phyloP scores from a whole-genome alignment of 805 yeast species.

The Cyberlindnera xishuangbannaensis region DNA sequence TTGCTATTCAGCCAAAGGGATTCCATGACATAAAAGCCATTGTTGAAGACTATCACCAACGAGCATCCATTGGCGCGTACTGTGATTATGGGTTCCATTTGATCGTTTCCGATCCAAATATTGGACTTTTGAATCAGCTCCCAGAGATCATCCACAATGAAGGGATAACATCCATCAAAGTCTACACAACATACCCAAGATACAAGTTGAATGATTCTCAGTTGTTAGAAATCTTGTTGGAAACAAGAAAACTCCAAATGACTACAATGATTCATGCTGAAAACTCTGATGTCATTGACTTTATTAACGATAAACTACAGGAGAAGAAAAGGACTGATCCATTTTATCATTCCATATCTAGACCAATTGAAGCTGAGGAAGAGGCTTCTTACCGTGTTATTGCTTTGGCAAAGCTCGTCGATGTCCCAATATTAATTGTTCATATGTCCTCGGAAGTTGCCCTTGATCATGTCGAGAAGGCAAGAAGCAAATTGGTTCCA shows the following conservation, averaged over 20 bases:
- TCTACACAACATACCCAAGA: constrained; percentile 42
- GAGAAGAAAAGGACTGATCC: constrained; percentile 35
- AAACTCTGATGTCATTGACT: constrained; percentile 40
- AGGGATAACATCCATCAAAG: constrained; percentile 21
- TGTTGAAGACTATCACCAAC: constrained; percentile 27
- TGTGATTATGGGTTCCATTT: constrained; percentile 47
- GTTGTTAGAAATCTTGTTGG: constrained; percentile 32
- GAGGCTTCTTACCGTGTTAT: constrained; percentile 47
- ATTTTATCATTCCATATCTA: constrained; percentile 38
- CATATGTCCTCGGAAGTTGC: constrained; percentile 43
- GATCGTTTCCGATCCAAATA: constrained; percentile 33
- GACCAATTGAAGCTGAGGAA: constrained; percentile 41
- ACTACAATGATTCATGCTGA: constrained; percentile 51
- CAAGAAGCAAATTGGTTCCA: constrained; percentile 37
- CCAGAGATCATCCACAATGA: constrained; percentile 28
- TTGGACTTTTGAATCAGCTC: constrained; percentile 28
- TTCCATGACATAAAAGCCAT: constrained; percentile 26
- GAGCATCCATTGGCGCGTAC: constrained; percentile 29
- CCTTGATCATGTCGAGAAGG: constrained; percentile 34
- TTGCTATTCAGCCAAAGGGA: constrained; percentile 38
- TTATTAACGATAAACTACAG: constrained; percentile 35
- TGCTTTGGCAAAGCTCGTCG: constrained; percentile 36
- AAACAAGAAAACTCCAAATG: constrained; percentile 35
- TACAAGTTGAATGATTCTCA: constrained; percentile 36
- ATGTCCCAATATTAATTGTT: constrained; percentile 40